Evolutionary conservation across 495 filamentous ascomycete species (phyloP).

Genomic region (Schizothecium vesticola): DNA sequence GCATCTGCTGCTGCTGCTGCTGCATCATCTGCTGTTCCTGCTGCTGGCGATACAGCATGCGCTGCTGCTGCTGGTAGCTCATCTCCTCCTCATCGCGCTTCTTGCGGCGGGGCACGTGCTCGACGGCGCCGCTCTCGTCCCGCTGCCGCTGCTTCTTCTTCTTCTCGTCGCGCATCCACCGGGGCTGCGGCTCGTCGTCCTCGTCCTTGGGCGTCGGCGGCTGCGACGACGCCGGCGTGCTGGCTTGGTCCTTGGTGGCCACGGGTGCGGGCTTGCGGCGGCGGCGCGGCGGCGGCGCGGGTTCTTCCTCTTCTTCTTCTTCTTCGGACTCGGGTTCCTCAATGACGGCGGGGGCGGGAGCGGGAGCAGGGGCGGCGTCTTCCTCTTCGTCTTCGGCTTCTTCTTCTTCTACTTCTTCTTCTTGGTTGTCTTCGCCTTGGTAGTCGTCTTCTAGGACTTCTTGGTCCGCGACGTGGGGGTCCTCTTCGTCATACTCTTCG

Average conservation of each 20-base stretch:
- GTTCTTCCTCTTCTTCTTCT: slow-evolving; percentile 21
- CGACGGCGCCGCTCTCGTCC: slow-evolving; percentile 13
- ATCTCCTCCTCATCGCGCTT: slow-evolving; percentile 22
- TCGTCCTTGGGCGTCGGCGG: slow-evolving; percentile 31
- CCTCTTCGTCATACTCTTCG: slow-evolving; percentile 1
- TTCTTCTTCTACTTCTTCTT: slow-evolving; percentile 18
- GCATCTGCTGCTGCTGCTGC: slow-evolving; percentile 18
- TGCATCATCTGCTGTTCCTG: slow-evolving; percentile 18
- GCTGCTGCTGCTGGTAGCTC: slow-evolving; percentile 23
- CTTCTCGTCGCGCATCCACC: slow-evolving; percentile 28
- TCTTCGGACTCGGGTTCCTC: slow-evolving; percentile 9
- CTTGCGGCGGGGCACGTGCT: slow-evolving; percentile 14
- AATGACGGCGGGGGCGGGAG: background rate
- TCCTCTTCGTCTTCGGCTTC: slow-evolving; percentile 18
- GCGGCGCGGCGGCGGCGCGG: slow-evolving; percentile 2
- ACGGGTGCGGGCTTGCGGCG: slow-evolving; percentile 3
- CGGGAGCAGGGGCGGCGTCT: background rate
- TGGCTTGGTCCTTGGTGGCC: slow-evolving; percentile 1
- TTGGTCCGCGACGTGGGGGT: slow-evolving; percentile 6
- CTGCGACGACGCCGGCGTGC: slow-evolving; percentile 24
- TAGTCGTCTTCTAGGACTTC: slow-evolving; percentile 16
- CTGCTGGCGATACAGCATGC: slow-evolving; percentile 21
- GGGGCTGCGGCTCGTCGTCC: slow-evolving; percentile 28
- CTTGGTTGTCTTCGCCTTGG: slow-evolving; percentile 24
- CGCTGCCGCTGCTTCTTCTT: slow-evolving; percentile 17